Base-by-base conservation (phyloP, 2,329 filamentous ascomycete species). In the Pseudogymnoascus sp. region DNA sequence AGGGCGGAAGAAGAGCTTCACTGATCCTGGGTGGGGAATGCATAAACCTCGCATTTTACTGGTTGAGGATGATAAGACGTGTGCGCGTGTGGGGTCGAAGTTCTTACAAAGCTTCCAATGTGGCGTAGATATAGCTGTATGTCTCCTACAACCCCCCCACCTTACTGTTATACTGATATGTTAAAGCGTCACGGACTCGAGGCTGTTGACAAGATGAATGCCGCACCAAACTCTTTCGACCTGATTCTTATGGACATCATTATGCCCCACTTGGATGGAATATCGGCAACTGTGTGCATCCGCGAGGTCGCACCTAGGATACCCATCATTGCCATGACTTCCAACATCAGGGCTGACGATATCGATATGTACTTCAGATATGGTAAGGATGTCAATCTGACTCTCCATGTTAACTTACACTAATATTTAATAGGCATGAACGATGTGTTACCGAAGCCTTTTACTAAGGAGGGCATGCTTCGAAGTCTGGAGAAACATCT, bases 241-340 rank as follows among this genome's bases (percentile, higher is more conserved):
- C 77, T 89, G 62, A 91, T 93, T 67, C 84, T 93, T 66, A 93
- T 93, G 90, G 90, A 95, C 73, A 93, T 99, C 68, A 96, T 99
- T 69, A 97, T 99, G 95, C 95, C 95, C 5, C 89, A 93, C 68
- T 81, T 97, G 62, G 95, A 97, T 71, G 95, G 95, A 69, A 92
- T 97, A 5, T 96, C 93, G 15, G 93, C 95, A 2, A 96, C 92
- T 64, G 90, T 95, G 71, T 86, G 96, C 66, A 97, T 99, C 68
- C 87, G 93, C 62, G 90, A 96, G 72, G 91, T 93, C 66, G 87
- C 92, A 67, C 85, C 86, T 38, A 85, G 87, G 5, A 87, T 90
- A 19, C 95, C 95, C 0, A 96, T 99, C 70, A 91, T 99, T 64
- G 95, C 95, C 57, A 97, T 99, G 95, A 99, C 95, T 2, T 97